Base-by-base conservation (phyloP, 192 early-diverging fungal species). In the Umbelopsis sp. region DNA sequence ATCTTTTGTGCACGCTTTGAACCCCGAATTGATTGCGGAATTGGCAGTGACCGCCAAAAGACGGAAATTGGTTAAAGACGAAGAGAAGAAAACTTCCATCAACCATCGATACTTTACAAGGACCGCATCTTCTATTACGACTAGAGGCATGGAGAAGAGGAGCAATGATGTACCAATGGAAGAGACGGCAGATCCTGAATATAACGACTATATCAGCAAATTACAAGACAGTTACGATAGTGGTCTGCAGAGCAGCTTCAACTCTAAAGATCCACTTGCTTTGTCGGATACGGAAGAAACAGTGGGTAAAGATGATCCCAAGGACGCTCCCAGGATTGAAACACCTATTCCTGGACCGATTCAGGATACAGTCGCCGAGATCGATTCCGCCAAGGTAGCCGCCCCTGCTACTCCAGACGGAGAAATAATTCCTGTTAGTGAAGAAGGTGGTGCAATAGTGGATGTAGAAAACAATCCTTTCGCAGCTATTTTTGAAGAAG, bases 91-190 rank as follows among this genome's bases (percentile, higher is more conserved):
- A 61, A 30, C 30, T 9, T 41, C 37, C 27, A 30, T 61, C 2
- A 61, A 61, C 13, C 55, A 61, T 30, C 27, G 33, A 30, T 61
- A 61, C 55, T 61, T 35, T n/a, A 61, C 55, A 11, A 22, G 55
- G 16, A 61, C 55, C 7, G 55, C 55, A 35, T 61, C 55, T 18
- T 25, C 27, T 6, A 30, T 61, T 1, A 61, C 21, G 27, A 61
- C 55, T 27, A 61, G 55, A 35, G 30, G 55, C 55, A 61, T 61
- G 55, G 55, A 61, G 30, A 61, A 61, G 55, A 61, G n/a, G 13
- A 37, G 4, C 16, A 25, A 22, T 35, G 55, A 61, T 30, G 55
- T 18, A 35, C 22, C 23, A 12, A 30, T 35, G 18, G 55, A 61
- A 61, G 55, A 61, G 1, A 61, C 8, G 2, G 25, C 18, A 33